phyloP scores from a whole-genome alignment of 805 yeast species.

The Candida nonsorbophila region DNA sequence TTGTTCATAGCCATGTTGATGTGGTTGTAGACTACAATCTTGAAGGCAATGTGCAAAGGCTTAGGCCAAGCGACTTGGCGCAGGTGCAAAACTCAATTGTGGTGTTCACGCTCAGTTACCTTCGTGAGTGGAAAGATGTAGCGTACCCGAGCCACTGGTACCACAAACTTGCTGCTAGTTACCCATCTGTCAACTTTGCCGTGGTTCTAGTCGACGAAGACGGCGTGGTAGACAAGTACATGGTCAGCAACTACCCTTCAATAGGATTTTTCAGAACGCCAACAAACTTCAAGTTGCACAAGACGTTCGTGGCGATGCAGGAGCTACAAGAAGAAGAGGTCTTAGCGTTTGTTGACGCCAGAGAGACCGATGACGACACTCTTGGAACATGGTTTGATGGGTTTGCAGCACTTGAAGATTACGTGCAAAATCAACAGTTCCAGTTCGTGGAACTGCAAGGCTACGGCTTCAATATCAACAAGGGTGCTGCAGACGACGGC shows the following conservation, averaged over 20 bases:
- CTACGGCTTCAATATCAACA: conserved; percentile 7
- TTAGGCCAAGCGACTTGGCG: no score
- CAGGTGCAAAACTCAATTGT: conserved; percentile 8
- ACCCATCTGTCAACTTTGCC: conserved; percentile 13
- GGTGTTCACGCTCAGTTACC: conserved; percentile 17
- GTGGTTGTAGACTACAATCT: conserved; percentile 18
- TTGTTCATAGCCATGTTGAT: conserved; percentile 13
- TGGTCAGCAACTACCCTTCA: conserved; percentile 27
- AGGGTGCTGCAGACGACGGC: conserved; percentile 18
- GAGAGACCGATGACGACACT: conserved; percentile 7
- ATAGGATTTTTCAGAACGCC: conserved; percentile 21
- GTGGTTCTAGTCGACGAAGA: conserved; percentile 19
- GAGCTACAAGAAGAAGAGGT: conserved; percentile 12
- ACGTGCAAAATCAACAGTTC: conserved; percentile 5
- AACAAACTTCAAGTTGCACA: conserved; percentile 18
- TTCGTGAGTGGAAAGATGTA: conserved; percentile 26
- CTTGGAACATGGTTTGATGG: conserved; percentile 14
- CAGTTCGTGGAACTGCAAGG: conserved; percentile 1
- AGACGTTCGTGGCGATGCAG: no score
- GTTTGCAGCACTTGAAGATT: conserved; percentile 12
- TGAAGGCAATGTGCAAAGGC: conserved; percentile 12
- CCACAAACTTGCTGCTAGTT: conserved; percentile 19
- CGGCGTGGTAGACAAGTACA: conserved; percentile 13
- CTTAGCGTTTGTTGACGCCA: not conserved
- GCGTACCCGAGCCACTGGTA: conserved; percentile 29